Evolutionary conservation across 129 eudicot genomes (phyloP).

Genomic region (Glebionis coronaria): DNA sequence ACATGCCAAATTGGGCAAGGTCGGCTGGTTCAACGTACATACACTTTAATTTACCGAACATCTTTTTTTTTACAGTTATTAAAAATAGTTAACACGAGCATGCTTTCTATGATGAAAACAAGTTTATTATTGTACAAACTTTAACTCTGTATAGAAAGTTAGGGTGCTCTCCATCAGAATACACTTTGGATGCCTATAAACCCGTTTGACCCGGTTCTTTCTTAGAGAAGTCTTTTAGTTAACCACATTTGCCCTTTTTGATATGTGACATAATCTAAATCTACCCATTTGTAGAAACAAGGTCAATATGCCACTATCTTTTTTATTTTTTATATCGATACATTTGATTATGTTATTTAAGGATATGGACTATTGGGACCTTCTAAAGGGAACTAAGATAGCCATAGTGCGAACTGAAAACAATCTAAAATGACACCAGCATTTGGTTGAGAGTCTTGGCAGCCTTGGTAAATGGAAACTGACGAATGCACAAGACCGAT

Average conservation of each 20-base stretch:
- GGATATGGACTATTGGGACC: constrained; percentile 57
- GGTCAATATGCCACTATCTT: not conserved
- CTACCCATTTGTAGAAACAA: not conserved
- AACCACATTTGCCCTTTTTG: not conserved
- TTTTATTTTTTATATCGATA: not conserved
- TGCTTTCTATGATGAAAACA: not conserved
- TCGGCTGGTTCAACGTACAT: too few species aligned
- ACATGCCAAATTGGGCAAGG: too few species aligned
- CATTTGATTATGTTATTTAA: constrained; percentile 22
- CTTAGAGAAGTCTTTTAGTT: not conserved
- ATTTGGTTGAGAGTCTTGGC: constrained; percentile 52
- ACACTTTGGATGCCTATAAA: not conserved
- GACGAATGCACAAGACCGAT: constrained; percentile 37
- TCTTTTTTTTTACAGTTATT: not conserved
- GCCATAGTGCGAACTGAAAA: constrained; percentile 70
- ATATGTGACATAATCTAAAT: not conserved
- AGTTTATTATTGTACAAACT: too few species aligned
- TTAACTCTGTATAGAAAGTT: not conserved
- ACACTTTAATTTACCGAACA: not conserved
- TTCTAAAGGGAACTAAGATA: constrained; percentile 65
- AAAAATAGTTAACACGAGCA: not conserved
- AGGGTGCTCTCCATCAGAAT: not conserved
- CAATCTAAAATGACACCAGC: constrained; percentile 36
- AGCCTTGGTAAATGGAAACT: constrained; percentile 27
- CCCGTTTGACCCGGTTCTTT: not conserved